A percentile compares a stretch with the other conserved stretches of the same genome.
These are phyloP conservation scores for Theobroma cacao DNA, from an alignment of 345 rosid genomes.

Conservation along the genomic window DNA sequence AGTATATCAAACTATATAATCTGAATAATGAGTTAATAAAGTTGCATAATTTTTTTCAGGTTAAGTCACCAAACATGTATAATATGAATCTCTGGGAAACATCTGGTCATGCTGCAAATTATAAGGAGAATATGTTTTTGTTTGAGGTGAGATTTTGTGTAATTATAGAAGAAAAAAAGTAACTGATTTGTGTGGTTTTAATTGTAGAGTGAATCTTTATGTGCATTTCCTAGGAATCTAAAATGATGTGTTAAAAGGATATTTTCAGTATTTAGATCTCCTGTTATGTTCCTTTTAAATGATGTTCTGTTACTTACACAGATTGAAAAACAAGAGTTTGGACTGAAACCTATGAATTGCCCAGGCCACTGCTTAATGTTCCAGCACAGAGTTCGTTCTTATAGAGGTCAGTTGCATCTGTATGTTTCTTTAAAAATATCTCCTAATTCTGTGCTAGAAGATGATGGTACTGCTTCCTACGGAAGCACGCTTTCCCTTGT, in stretches of 20 bases:
- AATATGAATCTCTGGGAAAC: constrained; percentile 97
- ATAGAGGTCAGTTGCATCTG: constrained; percentile 52
- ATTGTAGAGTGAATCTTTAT: neutral
- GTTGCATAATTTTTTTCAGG: constrained; percentile 49
- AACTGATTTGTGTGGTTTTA: neutral
- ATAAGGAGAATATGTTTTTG: constrained; percentile 94
- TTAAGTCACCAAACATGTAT: constrained; percentile 85
- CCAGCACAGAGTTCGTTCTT: constrained; percentile 84
- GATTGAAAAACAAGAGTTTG: constrained; percentile 96
- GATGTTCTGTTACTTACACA: constrained; percentile 29
- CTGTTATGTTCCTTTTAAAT: neutral
- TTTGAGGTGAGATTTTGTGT: constrained; percentile 61
- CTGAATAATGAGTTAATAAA: constrained; percentile 10
- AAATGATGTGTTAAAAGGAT: neutral
- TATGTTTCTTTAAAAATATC: neutral
- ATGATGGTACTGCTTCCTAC: neutral
- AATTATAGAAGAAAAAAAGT: neutral
- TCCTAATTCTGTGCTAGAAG: neutral
- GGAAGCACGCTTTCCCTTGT: neutral
- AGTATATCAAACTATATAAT: neutral
- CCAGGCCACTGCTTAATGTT: constrained; percentile 98
- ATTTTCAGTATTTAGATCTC: neutral
- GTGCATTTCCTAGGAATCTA: neutral
- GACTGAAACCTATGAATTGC: constrained; percentile 97
- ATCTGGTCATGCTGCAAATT: constrained; percentile 94